Evolutionary conservation across 1,139 yeast species (phyloP).

Genomic region (Hansenula lynferdii): DNA sequence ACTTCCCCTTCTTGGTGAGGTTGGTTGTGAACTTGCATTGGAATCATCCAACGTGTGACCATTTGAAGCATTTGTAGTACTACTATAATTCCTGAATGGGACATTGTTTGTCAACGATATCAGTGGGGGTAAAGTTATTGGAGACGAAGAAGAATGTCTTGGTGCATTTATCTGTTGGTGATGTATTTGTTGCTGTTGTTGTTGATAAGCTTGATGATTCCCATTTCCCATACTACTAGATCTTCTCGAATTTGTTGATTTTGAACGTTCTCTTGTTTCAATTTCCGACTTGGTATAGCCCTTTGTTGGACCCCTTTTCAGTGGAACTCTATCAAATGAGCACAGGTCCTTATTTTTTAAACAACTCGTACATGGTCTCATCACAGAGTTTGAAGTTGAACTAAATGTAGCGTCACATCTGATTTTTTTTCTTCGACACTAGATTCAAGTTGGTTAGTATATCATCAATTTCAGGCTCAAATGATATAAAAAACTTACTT

Average conservation of each 20-base stretch:
- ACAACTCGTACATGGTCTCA: slow-evolving; percentile 54
- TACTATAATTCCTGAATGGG: slow-evolving; percentile 1
- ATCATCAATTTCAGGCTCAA: no score
- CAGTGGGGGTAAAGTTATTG: slow-evolving; percentile 19
- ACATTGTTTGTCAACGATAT: slow-evolving; percentile 12
- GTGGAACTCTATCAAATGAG: slow-evolving; percentile 61
- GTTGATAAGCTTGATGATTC: slow-evolving; percentile 1
- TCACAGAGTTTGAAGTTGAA: slow-evolving; percentile 36
- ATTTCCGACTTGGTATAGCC: slow-evolving; percentile 40
- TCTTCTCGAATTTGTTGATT: slow-evolving; percentile 13
- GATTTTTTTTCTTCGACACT: slow-evolving; percentile 61
- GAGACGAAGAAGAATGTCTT: neutral
- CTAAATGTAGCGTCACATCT: slow-evolving; percentile 56
- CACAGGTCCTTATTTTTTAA: slow-evolving; percentile 48
- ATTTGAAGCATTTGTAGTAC: no score
- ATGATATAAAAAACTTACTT: no score
- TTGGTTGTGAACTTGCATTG: neutral
- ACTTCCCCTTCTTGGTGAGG: slow-evolving; percentile 1
- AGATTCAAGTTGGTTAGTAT: no score
- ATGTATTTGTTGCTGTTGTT: neutral
- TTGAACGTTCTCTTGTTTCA: neutral
- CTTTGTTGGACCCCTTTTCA: slow-evolving; percentile 75
- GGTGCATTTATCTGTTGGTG: no score
- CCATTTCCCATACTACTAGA: slow-evolving; percentile 5
- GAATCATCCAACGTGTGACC: neutral